These are phyloP conservation scores for Sphenostylis stenocarpa DNA, from an alignment of 306 rosid genomes.

Conservation along the genomic window DNA sequence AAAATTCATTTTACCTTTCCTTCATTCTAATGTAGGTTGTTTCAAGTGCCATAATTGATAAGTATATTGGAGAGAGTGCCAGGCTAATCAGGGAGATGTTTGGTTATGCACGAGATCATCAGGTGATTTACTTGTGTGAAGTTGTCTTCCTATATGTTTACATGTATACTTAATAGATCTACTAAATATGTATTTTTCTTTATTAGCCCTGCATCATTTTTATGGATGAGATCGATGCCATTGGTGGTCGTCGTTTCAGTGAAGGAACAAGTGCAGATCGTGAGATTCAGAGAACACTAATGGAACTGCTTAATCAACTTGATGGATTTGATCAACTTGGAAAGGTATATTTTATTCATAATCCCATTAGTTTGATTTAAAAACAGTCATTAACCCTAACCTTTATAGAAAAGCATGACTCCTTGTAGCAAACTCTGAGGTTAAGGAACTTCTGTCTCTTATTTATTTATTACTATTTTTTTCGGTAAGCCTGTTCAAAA, in stretches of 20 bases:
- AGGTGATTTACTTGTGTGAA: conserved; percentile 50
- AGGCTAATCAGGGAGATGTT: conserved; percentile 95
- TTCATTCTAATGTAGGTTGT: conserved; percentile 62
- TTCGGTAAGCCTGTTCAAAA: background rate
- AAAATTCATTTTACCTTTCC: conserved; percentile 18
- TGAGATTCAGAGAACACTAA: conserved; percentile 92
- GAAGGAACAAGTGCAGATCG: conserved; percentile 99
- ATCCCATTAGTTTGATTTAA: background rate
- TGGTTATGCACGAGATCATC: conserved; percentile 99
- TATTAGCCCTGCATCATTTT: conserved; percentile 95
- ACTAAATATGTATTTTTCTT: conserved; percentile 25
- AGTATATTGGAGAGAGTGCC: conserved; percentile 96
- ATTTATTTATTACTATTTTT: background rate
- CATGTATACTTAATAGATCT: conserved; percentile 3
- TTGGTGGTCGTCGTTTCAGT: conserved; percentile 98
- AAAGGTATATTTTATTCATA: conserved; percentile 56
- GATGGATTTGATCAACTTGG: conserved; percentile 99
- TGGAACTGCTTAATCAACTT: conserved; percentile 96
- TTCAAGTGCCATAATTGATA: conserved; percentile 94
- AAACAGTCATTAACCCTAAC: background rate
- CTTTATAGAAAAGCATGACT: background rate
- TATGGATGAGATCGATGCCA: conserved; percentile 99
- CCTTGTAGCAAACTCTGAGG: background rate
- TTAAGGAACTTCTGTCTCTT: background rate
- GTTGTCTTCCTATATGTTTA: background rate